Evolutionary conservation across 805 yeast genomes (phyloP).

Genomic region (Ogataea trehaloabstinens): DNA sequence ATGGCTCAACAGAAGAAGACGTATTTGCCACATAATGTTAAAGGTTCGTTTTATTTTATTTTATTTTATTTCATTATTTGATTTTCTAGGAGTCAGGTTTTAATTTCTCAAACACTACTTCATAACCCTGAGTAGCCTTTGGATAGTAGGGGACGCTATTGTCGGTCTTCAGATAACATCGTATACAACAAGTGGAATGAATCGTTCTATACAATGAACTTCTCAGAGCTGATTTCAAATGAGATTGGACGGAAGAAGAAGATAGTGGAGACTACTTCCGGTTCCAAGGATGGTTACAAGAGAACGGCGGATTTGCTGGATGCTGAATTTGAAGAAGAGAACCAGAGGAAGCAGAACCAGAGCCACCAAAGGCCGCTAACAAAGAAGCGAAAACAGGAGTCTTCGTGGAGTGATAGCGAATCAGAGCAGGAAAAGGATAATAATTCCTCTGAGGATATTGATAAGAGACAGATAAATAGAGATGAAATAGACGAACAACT

Average conservation of each 20-base stretch:
- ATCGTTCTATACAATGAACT: conserved; percentile 48
- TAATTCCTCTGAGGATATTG: not conserved
- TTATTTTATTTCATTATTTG: too few species aligned
- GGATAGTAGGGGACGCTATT: too few species aligned
- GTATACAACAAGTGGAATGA: too few species aligned
- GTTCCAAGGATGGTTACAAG: conserved; percentile 4
- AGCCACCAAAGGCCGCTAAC: not conserved
- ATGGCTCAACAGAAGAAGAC: not conserved
- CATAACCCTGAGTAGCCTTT: too few species aligned
- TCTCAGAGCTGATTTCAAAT: conserved; percentile 40
- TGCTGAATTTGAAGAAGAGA: conserved; percentile 7
- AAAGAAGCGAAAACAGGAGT: conserved; percentile 4
- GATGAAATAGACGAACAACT: conserved; percentile 4
- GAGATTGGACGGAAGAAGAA: conserved; percentile 49
- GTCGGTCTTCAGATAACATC: too few species aligned
- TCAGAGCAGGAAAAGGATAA: not conserved
- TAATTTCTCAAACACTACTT: too few species aligned
- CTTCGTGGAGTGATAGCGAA: not conserved
- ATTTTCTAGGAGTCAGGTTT: too few species aligned
- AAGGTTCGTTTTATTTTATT: too few species aligned
- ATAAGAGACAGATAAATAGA: not conserved
- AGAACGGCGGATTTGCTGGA: conserved; percentile 14
- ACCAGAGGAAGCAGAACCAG: conserved; percentile 2
- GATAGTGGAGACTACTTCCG: conserved; percentile 12
- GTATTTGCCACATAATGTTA: too few species aligned